Evolutionary conservation across 2,329 filamentous ascomycete species (phyloP).

Genomic region (Paecilomyces sp.): DNA sequence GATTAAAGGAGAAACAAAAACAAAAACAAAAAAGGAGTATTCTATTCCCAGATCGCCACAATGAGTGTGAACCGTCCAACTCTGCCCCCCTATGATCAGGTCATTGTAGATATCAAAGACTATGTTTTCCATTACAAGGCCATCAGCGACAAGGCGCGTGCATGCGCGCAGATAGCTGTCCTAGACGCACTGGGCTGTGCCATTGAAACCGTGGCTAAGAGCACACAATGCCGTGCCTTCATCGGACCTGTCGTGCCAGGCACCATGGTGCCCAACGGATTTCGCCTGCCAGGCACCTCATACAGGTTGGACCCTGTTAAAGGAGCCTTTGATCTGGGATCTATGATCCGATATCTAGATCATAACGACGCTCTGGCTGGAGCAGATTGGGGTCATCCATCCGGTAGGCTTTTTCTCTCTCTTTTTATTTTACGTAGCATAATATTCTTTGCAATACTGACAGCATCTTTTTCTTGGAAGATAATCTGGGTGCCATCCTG

Average conservation of each 20-base stretch:
- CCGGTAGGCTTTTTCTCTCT: not conserved
- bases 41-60: not conserved
- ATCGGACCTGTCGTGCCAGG: constrained; percentile 10
- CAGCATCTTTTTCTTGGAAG: constrained; percentile 3
- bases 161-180: not conserved
- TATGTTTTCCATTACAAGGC: not conserved
- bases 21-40: not conserved
- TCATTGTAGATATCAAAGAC: not conserved
- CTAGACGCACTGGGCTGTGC: constrained; percentile 20
- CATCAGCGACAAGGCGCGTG: not conserved
- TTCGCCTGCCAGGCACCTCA: constrained; percentile 32
- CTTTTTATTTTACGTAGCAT: too few species aligned
- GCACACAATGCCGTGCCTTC: constrained; percentile 10
- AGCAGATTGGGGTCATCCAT: constrained; percentile 39
- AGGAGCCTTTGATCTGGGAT: constrained; percentile 33
- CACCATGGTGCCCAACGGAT: constrained; percentile 21
- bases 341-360: constrained; percentile 34
- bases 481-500: constrained; percentile 26
- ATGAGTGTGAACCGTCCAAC: not conserved
- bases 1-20: not conserved
- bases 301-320: constrained; percentile 29
- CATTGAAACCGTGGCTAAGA: constrained; percentile 16
- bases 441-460: too few species aligned
- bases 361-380: constrained; percentile 36
- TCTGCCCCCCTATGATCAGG: not conserved